Conservation (phyloP, 108 stramenopile species). For the Heterococcus sp. region DNA sequence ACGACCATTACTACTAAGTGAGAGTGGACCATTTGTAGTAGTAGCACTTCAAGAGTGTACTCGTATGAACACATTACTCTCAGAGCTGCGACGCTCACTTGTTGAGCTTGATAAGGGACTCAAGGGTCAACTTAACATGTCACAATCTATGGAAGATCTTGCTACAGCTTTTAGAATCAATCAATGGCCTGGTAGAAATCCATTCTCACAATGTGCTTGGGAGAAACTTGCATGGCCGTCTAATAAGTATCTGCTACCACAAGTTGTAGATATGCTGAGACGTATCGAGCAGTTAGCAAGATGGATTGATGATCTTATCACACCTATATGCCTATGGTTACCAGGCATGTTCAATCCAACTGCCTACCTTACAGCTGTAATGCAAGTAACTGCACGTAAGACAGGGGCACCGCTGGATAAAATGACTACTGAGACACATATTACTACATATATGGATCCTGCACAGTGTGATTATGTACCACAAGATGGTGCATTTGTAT, state of each 20-base stretch:
- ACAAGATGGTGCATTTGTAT: slow-evolving; percentile 54
- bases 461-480: slow-evolving; percentile 29
- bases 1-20: background rate
- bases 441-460: slow-evolving; percentile 51
- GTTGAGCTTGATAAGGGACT: slow-evolving; percentile 54
- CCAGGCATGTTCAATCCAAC: slow-evolving; percentile 63
- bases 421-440: slow-evolving; percentile 56
- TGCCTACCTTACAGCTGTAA: slow-evolving; percentile 64
- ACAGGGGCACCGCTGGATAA: slow-evolving; percentile 55
- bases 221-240: slow-evolving; percentile 61
- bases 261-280: slow-evolving; percentile 20
- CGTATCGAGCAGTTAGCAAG: slow-evolving; percentile 19
- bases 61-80: slow-evolving; percentile 58
- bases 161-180: slow-evolving; percentile 14
- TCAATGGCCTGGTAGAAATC: slow-evolving; percentile 64
- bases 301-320: slow-evolving; percentile 4
- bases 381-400: slow-evolving; percentile 58
- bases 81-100: slow-evolving; percentile 35
- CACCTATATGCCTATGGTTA: slow-evolving; percentile 52
- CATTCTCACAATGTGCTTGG: slow-evolving; percentile 64
- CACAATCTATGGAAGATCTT: slow-evolving; percentile 61
- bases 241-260: slow-evolving; percentile 14
- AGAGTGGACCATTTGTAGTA: slow-evolving; percentile 44
- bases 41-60: slow-evolving; percentile 62
- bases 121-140: slow-evolving; percentile 55